Conservation (phyloP, 1,284 basidiomycete species). For the Porodaedalea pini region DNA sequence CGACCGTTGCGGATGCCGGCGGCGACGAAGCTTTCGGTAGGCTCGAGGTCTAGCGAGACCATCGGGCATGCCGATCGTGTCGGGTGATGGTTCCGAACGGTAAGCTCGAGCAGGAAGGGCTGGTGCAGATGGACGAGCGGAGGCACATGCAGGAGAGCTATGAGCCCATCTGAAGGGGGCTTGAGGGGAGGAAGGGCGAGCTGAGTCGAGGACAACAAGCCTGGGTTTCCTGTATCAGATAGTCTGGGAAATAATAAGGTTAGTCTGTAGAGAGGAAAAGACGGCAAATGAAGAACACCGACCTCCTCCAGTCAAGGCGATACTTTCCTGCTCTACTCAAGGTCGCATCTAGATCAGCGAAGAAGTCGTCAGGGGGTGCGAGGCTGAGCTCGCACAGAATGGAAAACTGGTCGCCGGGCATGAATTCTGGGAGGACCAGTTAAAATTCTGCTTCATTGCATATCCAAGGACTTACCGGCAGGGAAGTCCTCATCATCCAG, state of each 20-base stretch:
- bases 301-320: constrained; percentile 68
- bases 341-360: constrained; percentile 28
- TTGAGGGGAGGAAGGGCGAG: constrained; percentile 55
- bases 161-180: constrained; percentile 54
- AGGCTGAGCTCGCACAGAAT: constrained; percentile 52
- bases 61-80: constrained; percentile 61
- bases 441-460: neutral
- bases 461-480: constrained; percentile 25
- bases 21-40: constrained; percentile 56
- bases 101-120: constrained; percentile 52
- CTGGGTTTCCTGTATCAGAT: constrained; percentile 39
- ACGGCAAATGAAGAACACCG: constrained; percentile 16
- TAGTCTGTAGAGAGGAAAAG: neutral
- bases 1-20: constrained; percentile 65
- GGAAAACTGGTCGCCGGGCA: constrained; percentile 59
- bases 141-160: constrained; percentile 63
- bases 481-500: constrained; percentile 35
- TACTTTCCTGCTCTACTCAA: constrained; percentile 55
- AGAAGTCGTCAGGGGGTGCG: constrained; percentile 38
- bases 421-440: constrained; percentile 47
- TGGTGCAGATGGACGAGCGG: constrained; percentile 58
- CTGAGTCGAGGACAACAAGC: constrained; percentile 43
- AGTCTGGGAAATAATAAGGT: constrained; percentile 34
- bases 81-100: constrained; percentile 61
- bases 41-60: constrained; percentile 65